Evolutionary conservation across 2,329 filamentous ascomycete genomes (phyloP).

Genomic region (Aspergillus carbonarius): DNA sequence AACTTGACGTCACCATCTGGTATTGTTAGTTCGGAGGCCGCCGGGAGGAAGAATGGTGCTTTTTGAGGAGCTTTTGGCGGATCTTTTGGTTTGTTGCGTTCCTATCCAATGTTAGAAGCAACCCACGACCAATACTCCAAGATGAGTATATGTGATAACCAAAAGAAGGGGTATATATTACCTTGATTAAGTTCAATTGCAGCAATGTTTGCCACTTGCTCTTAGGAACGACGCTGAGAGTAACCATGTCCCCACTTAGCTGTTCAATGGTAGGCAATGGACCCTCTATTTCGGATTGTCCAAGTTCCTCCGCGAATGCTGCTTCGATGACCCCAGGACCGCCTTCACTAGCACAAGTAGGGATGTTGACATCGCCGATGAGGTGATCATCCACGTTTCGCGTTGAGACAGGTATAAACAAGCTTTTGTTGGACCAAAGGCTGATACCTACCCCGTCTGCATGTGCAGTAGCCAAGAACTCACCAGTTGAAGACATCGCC

Average conservation of each 20-base stretch:
- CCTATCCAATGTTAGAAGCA: constrained; percentile 46
- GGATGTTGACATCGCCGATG: constrained; percentile 63
- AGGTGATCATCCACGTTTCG: constrained; percentile 78
- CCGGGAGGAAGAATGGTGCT: constrained; percentile 89
- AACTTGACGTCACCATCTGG: constrained; percentile 30
- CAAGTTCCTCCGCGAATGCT: constrained; percentile 63
- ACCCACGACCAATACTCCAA: background rate
- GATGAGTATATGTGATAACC: background rate
- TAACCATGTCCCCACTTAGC: constrained; percentile 78
- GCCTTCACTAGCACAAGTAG: constrained; percentile 79
- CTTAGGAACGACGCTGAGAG: constrained; percentile 83
- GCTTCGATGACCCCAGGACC: constrained; percentile 73
- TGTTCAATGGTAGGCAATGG: constrained; percentile 67
- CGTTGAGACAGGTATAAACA: constrained; percentile 87
- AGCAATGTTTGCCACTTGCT: constrained; percentile 92
- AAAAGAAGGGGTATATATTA: constrained; percentile 20
- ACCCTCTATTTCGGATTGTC: constrained; percentile 50
- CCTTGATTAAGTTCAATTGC: constrained; percentile 81
- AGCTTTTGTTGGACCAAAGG: constrained; percentile 90
- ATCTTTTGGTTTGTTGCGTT: constrained; percentile 91
- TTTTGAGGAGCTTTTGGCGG: constrained; percentile 89
- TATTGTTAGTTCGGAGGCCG: constrained; percentile 23
- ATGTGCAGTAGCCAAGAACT: constrained; percentile 88
- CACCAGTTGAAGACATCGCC: constrained; percentile 84
- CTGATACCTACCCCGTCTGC: constrained; percentile 82